Percentiles rank a stretch among this genome's conserved stretches.
Evolutionary conservation across 148 eudicot species (phyloP).

Genomic region (Spergularia marina): DNA sequence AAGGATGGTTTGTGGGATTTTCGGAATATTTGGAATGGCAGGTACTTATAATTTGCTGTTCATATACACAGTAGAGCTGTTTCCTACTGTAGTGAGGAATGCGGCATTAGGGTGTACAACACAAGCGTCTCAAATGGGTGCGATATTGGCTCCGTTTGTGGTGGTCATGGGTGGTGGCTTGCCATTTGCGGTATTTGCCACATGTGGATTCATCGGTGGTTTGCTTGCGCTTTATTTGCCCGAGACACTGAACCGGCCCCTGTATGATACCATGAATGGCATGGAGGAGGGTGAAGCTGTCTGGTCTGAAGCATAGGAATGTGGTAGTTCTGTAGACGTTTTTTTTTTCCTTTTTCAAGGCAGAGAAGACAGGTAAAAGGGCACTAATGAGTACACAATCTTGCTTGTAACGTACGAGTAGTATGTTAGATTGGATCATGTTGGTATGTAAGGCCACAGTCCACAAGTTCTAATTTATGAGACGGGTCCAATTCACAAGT

Average conservation of each 20-base stretch:
- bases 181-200: constrained; percentile 66
- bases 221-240: constrained; percentile 59
- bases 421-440: neutral
- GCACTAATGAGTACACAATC: neutral
- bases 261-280: constrained; percentile 84
- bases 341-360: neutral
- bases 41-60: constrained; percentile 81
- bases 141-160: constrained; percentile 77
- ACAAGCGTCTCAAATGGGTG: constrained; percentile 87
- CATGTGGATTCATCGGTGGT: constrained; percentile 67
- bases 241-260: constrained; percentile 71
- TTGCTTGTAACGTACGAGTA: neutral
- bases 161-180: constrained; percentile 61
- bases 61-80: constrained; percentile 73
- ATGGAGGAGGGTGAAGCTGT: constrained; percentile 59
- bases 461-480: neutral
- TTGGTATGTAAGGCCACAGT: neutral
- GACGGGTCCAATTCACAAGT: neutral
- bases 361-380: too few relatives aligned
- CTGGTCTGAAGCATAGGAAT: neutral
- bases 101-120: constrained; percentile 81
- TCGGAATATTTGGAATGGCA: constrained; percentile 88
- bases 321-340: neutral
- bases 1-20: constrained; percentile 63
- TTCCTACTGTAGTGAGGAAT: constrained; percentile 89